Evolutionary conservation across 116 monocot species (phyloP).

Genomic region (Zostera marina): DNA sequence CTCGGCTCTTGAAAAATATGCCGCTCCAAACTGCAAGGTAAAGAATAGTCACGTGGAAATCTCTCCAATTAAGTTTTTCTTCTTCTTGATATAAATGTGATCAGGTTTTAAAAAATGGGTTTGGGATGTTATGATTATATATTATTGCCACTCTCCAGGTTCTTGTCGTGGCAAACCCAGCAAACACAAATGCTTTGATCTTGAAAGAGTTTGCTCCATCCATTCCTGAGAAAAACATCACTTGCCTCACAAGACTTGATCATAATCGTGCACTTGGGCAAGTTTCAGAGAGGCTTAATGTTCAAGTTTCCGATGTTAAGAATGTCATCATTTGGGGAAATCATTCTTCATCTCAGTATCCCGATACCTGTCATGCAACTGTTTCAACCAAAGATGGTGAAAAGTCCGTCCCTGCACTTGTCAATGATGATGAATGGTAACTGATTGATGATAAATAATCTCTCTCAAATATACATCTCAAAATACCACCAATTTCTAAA

Average conservation of each 20-base stretch:
- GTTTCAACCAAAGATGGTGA: conserved; percentile 13
- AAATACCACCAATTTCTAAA: background rate
- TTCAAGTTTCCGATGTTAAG: conserved; percentile 26
- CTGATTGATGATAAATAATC: conserved; percentile 1
- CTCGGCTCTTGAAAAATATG: conserved; percentile 44
- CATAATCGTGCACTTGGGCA: conserved; percentile 89
- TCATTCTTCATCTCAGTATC: conserved; percentile 34
- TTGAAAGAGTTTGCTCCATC: conserved; percentile 78
- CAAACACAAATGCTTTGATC: conserved; percentile 33
- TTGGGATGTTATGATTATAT: no score
- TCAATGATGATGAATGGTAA: conserved; percentile 27
- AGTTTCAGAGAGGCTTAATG: conserved; percentile 41
- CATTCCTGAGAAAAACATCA: conserved; percentile 72
- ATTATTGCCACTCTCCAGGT: no score
- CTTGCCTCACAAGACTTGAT: conserved; percentile 70
- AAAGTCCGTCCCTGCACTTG: conserved; percentile 17
- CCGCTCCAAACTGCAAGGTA: conserved; percentile 64
- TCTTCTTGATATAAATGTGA: no score
- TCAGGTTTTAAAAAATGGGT: no score
- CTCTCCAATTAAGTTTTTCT: no score
- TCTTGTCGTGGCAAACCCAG: no score
- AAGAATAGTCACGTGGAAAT: background rate
- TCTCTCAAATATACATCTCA: background rate
- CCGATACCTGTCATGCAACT: conserved; percentile 31
- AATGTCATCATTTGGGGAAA: conserved; percentile 36